A percentile compares a stretch with the other conserved stretches of the same genome.
Evolutionary conservation across 2,329 filamentous ascomycete genomes (phyloP).

Genomic region (Penicillium vulpinum): DNA sequence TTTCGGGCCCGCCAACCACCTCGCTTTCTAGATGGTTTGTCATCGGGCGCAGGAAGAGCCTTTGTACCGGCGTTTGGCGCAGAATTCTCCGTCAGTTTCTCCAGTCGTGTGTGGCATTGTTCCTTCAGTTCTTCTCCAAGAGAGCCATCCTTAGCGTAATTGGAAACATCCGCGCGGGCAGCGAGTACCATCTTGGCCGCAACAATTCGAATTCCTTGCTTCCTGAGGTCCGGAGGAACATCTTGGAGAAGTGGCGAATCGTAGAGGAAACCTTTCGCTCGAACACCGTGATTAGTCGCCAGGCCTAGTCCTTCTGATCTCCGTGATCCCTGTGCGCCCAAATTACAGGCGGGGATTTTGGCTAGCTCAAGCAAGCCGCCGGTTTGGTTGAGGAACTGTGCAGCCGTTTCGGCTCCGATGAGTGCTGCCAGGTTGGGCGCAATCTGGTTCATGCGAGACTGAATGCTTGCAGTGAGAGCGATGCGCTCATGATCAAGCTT

Average conservation of each 20-base stretch:
- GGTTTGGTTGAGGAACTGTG: slow-evolving; percentile 92
- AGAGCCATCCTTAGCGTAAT: slow-evolving; percentile 76
- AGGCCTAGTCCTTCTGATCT: slow-evolving; percentile 78
- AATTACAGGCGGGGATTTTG: slow-evolving; percentile 90
- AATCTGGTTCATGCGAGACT: slow-evolving; percentile 95
- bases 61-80: slow-evolving; percentile 84
- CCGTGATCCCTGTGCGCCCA: slow-evolving; percentile 87
- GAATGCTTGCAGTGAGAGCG: slow-evolving; percentile 86
- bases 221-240: slow-evolving; percentile 82
- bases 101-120: slow-evolving; percentile 79
- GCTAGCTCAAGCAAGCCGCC: slow-evolving; percentile 85
- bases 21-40: slow-evolving; percentile 90
- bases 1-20: slow-evolving; percentile 87
- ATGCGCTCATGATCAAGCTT: slow-evolving; percentile 83
- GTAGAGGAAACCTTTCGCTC: slow-evolving; percentile 91
- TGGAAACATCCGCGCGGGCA: slow-evolving; percentile 83
- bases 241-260: slow-evolving; percentile 84
- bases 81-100: slow-evolving; percentile 82
- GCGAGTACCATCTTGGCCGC: slow-evolving; percentile 92
- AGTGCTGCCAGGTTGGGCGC: slow-evolving; percentile 90
- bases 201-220: slow-evolving; percentile 92
- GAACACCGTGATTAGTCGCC: slow-evolving; percentile 86
- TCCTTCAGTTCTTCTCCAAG: slow-evolving; percentile 79
- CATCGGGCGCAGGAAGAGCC: slow-evolving; percentile 87
- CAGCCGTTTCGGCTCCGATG: slow-evolving; percentile 88